A percentile compares a stretch with the other conserved stretches of the same genome.
These are phyloP conservation scores for Tuber indicum DNA, from an alignment of 495 filamentous ascomycete species.

Conservation along the genomic window DNA sequence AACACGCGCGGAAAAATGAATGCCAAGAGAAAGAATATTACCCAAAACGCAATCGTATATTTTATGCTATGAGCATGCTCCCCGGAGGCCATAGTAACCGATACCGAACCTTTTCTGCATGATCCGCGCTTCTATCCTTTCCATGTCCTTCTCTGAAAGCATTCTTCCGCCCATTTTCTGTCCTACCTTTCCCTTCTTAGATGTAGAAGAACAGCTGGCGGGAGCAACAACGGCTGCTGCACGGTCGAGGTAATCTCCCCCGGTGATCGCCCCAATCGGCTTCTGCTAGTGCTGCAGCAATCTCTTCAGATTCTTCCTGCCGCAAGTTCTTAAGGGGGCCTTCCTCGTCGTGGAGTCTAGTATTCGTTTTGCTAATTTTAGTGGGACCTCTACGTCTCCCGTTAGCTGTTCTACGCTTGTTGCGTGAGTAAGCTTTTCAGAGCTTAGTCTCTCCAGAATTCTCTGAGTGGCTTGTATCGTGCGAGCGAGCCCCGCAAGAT, in stretches of 20 bases:
- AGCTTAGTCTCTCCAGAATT: slow-evolving; percentile 47
- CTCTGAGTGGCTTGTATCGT: slow-evolving; percentile 73
- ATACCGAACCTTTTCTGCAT: slow-evolving; percentile 57
- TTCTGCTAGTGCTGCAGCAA: slow-evolving; percentile 58
- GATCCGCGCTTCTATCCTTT: slow-evolving; percentile 67
- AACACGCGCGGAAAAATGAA: slow-evolving; percentile 14
- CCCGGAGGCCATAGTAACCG: slow-evolving; percentile 12
- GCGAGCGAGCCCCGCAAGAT: slow-evolving; percentile 71
- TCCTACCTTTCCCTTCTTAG: slow-evolving; percentile 42
- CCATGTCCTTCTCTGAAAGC: slow-evolving; percentile 50
- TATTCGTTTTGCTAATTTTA: slow-evolving; percentile 64
- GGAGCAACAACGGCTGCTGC: slow-evolving; percentile 47
- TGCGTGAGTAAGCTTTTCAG: slow-evolving; percentile 3
- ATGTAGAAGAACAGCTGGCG: slow-evolving; percentile 45
- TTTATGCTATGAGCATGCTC: slow-evolving; percentile 12
- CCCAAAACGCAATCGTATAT: slow-evolving; percentile 14
- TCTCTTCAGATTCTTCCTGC: slow-evolving; percentile 63
- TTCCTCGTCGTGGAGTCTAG: slow-evolving; percentile 79
- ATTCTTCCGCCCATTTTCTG: slow-evolving; percentile 30
- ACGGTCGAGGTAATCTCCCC: slow-evolving; percentile 46
- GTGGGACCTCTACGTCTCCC: slow-evolving; percentile 56
- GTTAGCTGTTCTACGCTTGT: slow-evolving; percentile 15
- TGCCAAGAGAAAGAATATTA: slow-evolving; percentile 26
- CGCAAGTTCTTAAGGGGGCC: slow-evolving; percentile 71
- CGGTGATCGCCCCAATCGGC: slow-evolving; percentile 57